Evolutionary conservation across 1,284 basidiomycete species (phyloP), one percentile per base, ranked within the genome.

Genomic region (Chalciporus sp.): DNA sequence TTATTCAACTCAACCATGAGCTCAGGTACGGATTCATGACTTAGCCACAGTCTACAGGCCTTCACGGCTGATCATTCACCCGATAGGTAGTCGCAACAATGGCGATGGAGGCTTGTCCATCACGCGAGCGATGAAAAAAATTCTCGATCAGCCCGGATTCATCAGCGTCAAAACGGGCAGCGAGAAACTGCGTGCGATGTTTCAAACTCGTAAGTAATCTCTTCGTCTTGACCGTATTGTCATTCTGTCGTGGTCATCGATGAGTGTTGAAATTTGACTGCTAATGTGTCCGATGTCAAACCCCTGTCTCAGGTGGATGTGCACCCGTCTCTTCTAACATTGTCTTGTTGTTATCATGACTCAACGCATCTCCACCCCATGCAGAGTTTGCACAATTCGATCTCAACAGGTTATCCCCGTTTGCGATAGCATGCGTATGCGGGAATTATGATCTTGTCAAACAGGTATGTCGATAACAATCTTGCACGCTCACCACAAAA

Each of bases 131-230:
- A 77, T 81, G 74, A 51, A 53, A n/a, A 31, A 49, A 2, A 72
- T 81, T 27, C 61, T 80, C 12, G 52, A 61, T 14, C 51, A 65
- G 47, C 71, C 74, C 0, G 78, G 76, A 2, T 73, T 68, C 56
- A 61, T 81, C 17, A 61, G 59, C 10, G 14, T 54, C 0, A 26
- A 55, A 9, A 62, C 60, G 46, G 75, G 73, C 12, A 71, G 76
- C 3, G 66, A 78, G 43, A 64, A 31, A 35, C 57, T 78, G 20
- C 67, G 76, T 41, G 46, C 62, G 4, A 64, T 81, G 43, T 79
- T 80, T 53, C 61, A 68, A 23, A 58, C 59, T 56, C 61, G 77
- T 76, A 53, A 19, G 72, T 55, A n/a, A 46, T 16, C 45, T 37
- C 14, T 26, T 26, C 20, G 11, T 17, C 16, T 20, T 44, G 20